Base-by-base conservation (phyloP, 129 eudicot species). In the Helianthus tuberosus region DNA sequence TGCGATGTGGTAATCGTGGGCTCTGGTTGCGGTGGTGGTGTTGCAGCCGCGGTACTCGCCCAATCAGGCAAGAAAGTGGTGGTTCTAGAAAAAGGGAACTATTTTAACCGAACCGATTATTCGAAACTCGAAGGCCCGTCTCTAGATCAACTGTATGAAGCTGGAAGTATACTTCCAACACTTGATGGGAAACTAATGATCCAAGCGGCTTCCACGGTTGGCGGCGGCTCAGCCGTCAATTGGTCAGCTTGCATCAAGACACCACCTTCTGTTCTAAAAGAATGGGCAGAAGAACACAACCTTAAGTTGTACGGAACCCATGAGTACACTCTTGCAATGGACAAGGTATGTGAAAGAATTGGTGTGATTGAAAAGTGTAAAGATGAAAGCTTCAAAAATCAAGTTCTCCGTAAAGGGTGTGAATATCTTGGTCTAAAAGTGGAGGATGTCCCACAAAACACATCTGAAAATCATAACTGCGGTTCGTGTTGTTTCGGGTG, bases 1-100 rank as follows among this genome's bases (percentile, higher is more conserved):
- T 93, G 98, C 47, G 98, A 93, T 63, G 95, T 78, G 23, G 98
- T 93, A 11, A 82, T 93, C 25, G 89, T 93, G 1, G 98, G 98
- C 25, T 93, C 98, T 0, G 98, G 98, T 60, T 84, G 89, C 68
- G 96, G 98, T 15, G 98, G 98, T 5, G 96, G 96, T 39, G 96
- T 93, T 23, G 98, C 96, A 39, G 98, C 98, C 1, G 86, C 95
- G 0, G 73, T 87, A 60, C 89, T 93, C 0, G 91, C 98, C 0
- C 76, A 77, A 39, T 80, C 96, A 0, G 98, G 98, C 66, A 78
- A 84, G 17, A 93, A 93, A 78, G 96, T 93, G 12, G 81, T 93
- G 11, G 89, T 93, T 68, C 87, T 93, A 20, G 98, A 93, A 66
- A 93, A 93, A 72, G 98, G 98, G 8, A 87, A 89, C 66, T 93